Base-by-base conservation (phyloP, 2,329 filamentous ascomycete species). In the Botrytis sinoallii region DNA sequence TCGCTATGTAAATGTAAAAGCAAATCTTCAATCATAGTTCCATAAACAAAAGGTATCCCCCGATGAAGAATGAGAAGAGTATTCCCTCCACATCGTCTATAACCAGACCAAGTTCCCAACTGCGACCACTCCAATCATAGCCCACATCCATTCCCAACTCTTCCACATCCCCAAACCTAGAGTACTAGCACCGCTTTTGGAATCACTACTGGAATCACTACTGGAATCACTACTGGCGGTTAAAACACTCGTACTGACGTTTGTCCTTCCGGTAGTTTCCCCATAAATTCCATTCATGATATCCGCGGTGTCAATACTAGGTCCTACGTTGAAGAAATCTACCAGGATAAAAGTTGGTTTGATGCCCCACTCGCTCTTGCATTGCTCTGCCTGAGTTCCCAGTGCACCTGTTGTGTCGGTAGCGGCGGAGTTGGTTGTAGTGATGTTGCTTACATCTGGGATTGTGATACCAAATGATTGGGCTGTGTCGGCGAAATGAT, bases 311-410 rank as follows among this genome's bases (percentile, higher is more conserved):
- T 86, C 84, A 72, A 96, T 88, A 46, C 92, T 88, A 0, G 91
- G 89, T 0, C 91, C 93, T 74, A 90, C 86, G 81, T 93, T 91
- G 82, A 91, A 94, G 82, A 94, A 95, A 82, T 97, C 93, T 1
- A 95, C 92, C 16, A 96, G 85, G 32, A 93, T 86, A 78, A 93
- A 95, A 4, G 86, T 90, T n/a, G 93, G 92, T 68, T 86, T 84
- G 42, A 84, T 82, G n/a, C 87, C 86, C 85, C 91, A 95, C 75
- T 88, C 82, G 4, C 77, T 79, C 70, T 84, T 82, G 81, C 89
- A 95, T 73, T 81, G 81, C 61, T 83, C 80, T 48, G 88, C 88
- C 40, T 90, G 87, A 66, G 81, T 81, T 61, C 88, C 88, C 60
- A 90, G 79, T 70, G 85, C 84, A 12, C 92, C 92, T 7, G n/a